Conservation (phyloP, 331 rosid genomes). For the Saraca asoca region DNA sequence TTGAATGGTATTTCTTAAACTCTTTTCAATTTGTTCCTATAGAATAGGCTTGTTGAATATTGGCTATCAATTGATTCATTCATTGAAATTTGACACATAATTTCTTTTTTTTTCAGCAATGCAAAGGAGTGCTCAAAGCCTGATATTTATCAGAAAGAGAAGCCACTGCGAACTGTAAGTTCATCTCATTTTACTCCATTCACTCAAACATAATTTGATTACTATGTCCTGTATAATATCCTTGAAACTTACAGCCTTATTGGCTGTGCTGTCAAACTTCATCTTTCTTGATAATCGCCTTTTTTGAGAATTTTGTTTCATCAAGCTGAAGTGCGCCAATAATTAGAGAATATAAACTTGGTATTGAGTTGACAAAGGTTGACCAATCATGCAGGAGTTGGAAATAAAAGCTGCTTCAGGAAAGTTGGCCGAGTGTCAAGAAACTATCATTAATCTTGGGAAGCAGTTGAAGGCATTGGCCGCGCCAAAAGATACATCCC, state of each 20-base stretch:
- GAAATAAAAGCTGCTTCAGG: constrained; percentile 91
- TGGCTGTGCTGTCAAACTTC: too few species aligned
- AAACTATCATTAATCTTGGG: constrained; percentile 83
- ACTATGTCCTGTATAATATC: too few species aligned
- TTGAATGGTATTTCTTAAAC: constrained; percentile 59
- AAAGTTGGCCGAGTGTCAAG: constrained; percentile 95
- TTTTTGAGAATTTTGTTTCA: too few species aligned
- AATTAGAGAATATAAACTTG: too few species aligned
- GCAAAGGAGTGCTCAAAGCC: constrained; percentile 41
- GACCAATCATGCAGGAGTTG: constrained; percentile 62
- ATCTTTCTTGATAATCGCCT: too few species aligned
- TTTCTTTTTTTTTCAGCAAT: constrained; percentile 50
- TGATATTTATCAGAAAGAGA: constrained; percentile 47
- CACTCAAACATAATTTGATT: neutral
- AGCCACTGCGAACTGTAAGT: constrained; percentile 68
- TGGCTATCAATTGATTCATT: constrained; percentile 25
- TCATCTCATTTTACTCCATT: constrained; percentile 27
- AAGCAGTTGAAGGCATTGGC: constrained; percentile 91
- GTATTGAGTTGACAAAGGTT: constrained; percentile 25
- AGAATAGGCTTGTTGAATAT: constrained; percentile 9
- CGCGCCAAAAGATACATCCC: constrained; percentile 62
- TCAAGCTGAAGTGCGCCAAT: too few species aligned
- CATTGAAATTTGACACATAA: constrained; percentile 26
- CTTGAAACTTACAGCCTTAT: too few species aligned
- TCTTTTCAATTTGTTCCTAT: constrained; percentile 15